Evolutionary conservation across 129 eudicot species (phyloP).

Genomic region (Escallonia herrerae): DNA sequence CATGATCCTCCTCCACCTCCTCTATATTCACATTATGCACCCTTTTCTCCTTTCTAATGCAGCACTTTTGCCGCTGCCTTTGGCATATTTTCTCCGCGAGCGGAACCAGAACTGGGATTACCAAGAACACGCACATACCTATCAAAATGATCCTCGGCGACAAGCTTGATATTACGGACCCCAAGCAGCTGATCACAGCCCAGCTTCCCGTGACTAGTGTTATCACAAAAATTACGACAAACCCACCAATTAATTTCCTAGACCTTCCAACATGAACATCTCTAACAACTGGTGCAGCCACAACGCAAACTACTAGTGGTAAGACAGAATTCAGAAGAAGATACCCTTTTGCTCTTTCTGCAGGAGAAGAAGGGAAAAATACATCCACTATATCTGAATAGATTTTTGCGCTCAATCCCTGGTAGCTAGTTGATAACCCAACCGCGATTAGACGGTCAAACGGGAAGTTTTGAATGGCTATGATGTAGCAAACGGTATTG

Average conservation of each 20-base stretch:
- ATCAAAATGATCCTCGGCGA: constrained; percentile 20
- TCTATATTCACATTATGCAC: constrained; percentile 16
- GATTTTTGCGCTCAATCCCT: constrained; percentile 70
- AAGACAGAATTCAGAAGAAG: constrained; percentile 59
- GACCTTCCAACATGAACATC: constrained; percentile 22
- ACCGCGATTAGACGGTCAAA: constrained; percentile 57
- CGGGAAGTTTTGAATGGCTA: constrained; percentile 67
- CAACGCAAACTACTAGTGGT: constrained; percentile 54
- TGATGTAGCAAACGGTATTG: constrained; percentile 71
- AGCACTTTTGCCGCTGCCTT: constrained; percentile 39
- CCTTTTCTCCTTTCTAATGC: constrained; percentile 34
- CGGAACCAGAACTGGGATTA: constrained; percentile 55
- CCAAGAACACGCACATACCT: constrained; percentile 35
- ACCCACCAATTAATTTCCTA: constrained; percentile 42
- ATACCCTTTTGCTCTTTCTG: constrained; percentile 32
- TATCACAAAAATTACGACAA: constrained; percentile 36
- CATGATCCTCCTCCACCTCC: constrained; percentile 15
- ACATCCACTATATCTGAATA: constrained; percentile 45
- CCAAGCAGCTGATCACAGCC: constrained; percentile 52
- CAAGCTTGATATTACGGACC: neutral
- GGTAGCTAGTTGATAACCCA: constrained; percentile 71
- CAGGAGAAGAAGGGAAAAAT: constrained; percentile 8
- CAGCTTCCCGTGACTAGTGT: constrained; percentile 55
- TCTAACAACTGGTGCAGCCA: constrained; percentile 41
- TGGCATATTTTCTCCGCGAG: constrained; percentile 47